Evolutionary conservation across 169 alveolate species (phyloP), one percentile per base, ranked within the genome.

Genomic region (Eimeria tenella): DNA sequence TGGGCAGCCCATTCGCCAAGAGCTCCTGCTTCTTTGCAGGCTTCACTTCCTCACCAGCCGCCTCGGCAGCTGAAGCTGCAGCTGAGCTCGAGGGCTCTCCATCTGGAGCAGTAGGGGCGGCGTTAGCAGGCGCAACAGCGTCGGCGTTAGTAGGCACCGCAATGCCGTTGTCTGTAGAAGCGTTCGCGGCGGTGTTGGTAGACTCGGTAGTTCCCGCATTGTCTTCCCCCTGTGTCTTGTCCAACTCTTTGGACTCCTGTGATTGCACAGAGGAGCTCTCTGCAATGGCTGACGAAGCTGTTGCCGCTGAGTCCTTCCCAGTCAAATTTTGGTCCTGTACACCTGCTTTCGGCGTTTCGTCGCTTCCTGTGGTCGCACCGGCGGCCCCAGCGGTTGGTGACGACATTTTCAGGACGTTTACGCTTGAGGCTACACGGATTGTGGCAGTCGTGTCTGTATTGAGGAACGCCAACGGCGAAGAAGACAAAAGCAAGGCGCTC

Each of bases 1-100:
- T 74, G 6, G 84, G 84, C 3, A 74, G 55, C 23, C 84, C 84
- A n/a, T 74, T 74, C 4, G 84, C 25, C 4, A 74, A n/a, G n/a
- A 42, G 62, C 62, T 74, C 84, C 11, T 6, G 58, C 84, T 50
- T n/a, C 55, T 74, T 42, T 74, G 7, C 42, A 4, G 23, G 84
- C 19, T 74, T 74, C 50, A 11, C 42, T 42, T 4, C 23, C 42
- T 25, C 84, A 5, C 25, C 52, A 0, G 84, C 10, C 4, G 84
- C 19, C 42, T 52, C 19, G 0, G 6, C 62, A 5, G 19, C 7
- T 10, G 23, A 5, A 8, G 84, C 15, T 25, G 23, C 53, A 0
- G 84, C 15, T 25, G 62, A 6, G 9, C 7, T 50, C 19, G 77
- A 68, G 8, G 77, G 13, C 19, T 31, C 77, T 68, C 53, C 50